phyloP scores from a whole-genome alignment of 176 grass and related monocot species.

The barley (Hordeum vulgare) region DNA sequence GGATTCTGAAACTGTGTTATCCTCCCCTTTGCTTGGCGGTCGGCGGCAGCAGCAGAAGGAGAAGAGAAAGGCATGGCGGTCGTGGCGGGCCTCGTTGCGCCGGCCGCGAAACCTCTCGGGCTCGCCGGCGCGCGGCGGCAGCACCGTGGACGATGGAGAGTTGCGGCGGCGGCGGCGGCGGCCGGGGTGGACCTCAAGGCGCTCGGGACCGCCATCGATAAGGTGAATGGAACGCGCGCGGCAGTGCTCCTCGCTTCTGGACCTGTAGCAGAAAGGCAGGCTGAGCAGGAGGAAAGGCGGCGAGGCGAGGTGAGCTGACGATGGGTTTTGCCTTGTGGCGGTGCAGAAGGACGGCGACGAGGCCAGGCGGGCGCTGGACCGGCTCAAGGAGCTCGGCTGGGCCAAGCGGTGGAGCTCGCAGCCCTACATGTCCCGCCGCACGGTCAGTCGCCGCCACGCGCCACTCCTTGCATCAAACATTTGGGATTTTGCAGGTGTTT shows the following conservation, averaged over 20 bases:
- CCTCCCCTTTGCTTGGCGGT: constrained; percentile 42
- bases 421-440: constrained; percentile 91
- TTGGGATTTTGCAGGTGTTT: neutral
- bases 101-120: neutral
- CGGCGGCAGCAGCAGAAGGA: neutral
- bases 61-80: constrained; percentile 21
- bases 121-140: neutral
- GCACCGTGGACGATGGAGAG: constrained; percentile 28
- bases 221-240: constrained; percentile 44
- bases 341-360: constrained; percentile 64
- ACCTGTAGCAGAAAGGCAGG: neutral
- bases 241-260: neutral
- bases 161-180: constrained; percentile 44
- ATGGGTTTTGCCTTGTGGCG: neutral
- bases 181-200: constrained; percentile 64
- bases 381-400: constrained; percentile 71
- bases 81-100: constrained; percentile 26
- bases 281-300: too few species aligned
- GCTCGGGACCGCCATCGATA: constrained; percentile 67
- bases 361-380: constrained; percentile 62
- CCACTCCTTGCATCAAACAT: neutral
- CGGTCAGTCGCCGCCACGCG: constrained; percentile 49
- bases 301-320: neutral
- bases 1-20: constrained; percentile 34
- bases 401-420: constrained; percentile 90